phyloP scores from a whole-genome alignment of 148 eudicot genomes.

The Silene conica region DNA sequence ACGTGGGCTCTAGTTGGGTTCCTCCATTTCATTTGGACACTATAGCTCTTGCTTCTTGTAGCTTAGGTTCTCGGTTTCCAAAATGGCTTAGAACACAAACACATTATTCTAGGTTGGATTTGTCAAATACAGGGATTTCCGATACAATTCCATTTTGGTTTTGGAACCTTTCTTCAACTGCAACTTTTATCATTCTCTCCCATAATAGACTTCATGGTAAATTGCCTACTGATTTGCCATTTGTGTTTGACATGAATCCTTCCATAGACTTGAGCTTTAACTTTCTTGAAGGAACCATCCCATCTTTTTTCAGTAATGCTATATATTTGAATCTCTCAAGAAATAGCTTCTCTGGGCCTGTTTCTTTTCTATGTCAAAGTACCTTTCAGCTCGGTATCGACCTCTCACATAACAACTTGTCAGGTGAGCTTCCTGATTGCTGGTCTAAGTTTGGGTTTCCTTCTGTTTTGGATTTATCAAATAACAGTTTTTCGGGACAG shows the following conservation, averaged over 20 bases:
- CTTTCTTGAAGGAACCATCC: conserved; percentile 17
- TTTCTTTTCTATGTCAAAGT: conserved; percentile 15
- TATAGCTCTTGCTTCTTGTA: conserved; percentile 24
- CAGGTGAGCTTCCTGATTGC: conserved; percentile 21
- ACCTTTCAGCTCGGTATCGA: conserved; percentile 5
- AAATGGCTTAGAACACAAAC: conserved; percentile 20
- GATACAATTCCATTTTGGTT: conserved; percentile 22
- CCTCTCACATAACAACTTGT: conserved; percentile 26
- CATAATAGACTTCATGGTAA: conserved; percentile 14
- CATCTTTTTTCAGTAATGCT: conserved; percentile 3
- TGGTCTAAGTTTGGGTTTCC: not conserved
- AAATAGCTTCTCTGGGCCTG: conserved; percentile 18
- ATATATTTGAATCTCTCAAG: conserved; percentile 18
- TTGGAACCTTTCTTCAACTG: conserved; percentile 22
- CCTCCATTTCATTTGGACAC: conserved; percentile 19
- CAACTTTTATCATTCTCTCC: conserved; percentile 15
- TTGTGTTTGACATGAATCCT: not conserved
- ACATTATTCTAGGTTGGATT: conserved; percentile 8
- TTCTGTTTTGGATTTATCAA: conserved; percentile 19
- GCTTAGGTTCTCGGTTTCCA: conserved; percentile 24
- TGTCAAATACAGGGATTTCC: conserved; percentile 16
- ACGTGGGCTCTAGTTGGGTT: conserved; percentile 14
- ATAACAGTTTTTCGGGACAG: conserved; percentile 20
- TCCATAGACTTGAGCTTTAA: conserved; percentile 21
- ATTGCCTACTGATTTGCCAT: conserved; percentile 14